Conservation (phyloP, 1,284 basidiomycete genomes). For the Papiliotrema nemorosa region DNA sequence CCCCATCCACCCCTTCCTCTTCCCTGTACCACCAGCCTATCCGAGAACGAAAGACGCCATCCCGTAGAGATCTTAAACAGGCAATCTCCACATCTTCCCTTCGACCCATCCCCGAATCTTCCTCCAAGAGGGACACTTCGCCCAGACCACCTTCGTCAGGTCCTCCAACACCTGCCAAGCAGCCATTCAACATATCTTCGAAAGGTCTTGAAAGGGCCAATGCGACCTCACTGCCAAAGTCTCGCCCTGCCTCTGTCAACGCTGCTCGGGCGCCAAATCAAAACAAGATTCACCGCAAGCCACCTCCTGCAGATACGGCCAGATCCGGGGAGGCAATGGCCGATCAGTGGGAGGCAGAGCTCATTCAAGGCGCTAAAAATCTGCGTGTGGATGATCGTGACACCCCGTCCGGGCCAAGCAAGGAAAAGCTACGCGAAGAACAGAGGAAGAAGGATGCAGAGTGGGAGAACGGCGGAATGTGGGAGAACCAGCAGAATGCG, state of each 20-base stretch:
- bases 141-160: neutral
- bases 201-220: neutral
- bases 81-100: neutral
- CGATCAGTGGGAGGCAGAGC: constrained; percentile 19
- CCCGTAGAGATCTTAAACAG: neutral
- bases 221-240: neutral
- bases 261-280: neutral
- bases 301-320: neutral
- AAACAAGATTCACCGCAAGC: neutral
- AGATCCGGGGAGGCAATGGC: constrained; percentile 3
- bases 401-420: neutral
- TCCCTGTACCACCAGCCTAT: neutral
- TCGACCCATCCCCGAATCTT: neutral
- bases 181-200: neutral
- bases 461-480: constrained; percentile 31
- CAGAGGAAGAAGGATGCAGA: constrained; percentile 11
- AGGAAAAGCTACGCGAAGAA: neutral
- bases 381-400: neutral
- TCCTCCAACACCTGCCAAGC: neutral
- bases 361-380: constrained; percentile 6
- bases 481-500: constrained; percentile 17
- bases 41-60: neutral
- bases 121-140: neutral
- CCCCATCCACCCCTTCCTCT: neutral
- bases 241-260: neutral